Evolutionary conservation across 331 rosid species (phyloP), one percentile per base, ranked within the genome.

Genomic region (Quercus lobata): DNA sequence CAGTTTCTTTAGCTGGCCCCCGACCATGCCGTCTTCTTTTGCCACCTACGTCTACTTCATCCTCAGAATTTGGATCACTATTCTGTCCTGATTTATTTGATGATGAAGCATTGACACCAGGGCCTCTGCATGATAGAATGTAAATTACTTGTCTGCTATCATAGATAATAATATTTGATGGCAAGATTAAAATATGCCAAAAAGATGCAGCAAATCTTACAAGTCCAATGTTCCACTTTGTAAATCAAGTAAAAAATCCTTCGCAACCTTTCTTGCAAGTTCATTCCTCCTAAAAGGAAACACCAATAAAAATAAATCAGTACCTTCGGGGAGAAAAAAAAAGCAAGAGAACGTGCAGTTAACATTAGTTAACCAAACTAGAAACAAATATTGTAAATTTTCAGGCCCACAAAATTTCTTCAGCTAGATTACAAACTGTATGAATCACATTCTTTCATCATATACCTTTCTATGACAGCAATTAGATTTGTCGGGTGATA

Each of bases 401-500:
- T 10, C 46, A 2, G 18, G 41, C 68, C 72, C 21, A 17, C 12
- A 44, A 55, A 25, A 37, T 52, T 62, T 57, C 55, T 71, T 44
- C 78, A 19, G 29, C 60, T 44, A 41, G 29, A 65, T 32, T n/a
- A 73, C 27, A 54, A 54, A 24, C 35, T 46, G 7, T 12, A 63
- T 34, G 61, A 57, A 76, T 66, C 66, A 55, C 27, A 60, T 69
- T 24, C 52, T 76, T 46, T 29, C 25, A 63, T 54, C 19, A 61
- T 7, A 54, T 44, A 73, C 77, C 92, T 88, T 88, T 86, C 92
- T 15, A 88, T 86, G 58, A 88, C 90, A 74, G 88, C 69, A 56
- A 86, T 74, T 66, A 88, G 84, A 82, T 84, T 88, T 54, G 92
- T 88, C 6, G 92, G 92, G 80, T 88, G 92, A 80, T 88, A 88